These are phyloP conservation scores for Lasiodiplodia sp. DNA, from an alignment of 2,329 filamentous ascomycete species.

Conservation along the genomic window DNA sequence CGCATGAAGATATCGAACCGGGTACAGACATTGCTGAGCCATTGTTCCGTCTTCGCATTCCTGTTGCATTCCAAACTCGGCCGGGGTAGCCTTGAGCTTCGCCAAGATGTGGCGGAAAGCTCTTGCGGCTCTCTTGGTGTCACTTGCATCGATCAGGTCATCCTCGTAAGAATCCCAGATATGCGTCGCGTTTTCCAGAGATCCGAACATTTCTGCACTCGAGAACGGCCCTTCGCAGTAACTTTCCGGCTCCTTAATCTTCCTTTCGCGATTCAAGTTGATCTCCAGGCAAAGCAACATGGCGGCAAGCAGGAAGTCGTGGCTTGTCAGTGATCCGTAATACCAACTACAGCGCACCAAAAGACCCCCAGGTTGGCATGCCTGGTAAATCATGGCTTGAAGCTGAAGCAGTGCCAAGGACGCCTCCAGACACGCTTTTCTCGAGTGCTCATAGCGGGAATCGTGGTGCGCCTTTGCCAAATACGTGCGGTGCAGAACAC, in stretches of 20 bases:
- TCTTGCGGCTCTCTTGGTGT: constrained; percentile 25
- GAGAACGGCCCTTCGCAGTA: constrained; percentile 10
- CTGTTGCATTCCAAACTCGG: constrained; percentile 8
- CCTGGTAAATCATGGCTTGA: constrained; percentile 58
- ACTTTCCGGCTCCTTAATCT: constrained; percentile 2
- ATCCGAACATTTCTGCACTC: constrained; percentile 11
- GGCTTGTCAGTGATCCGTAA: constrained; percentile 53
- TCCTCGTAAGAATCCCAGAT: constrained; percentile 29
- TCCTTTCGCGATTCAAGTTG: constrained; percentile 33
- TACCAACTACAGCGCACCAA: constrained; percentile 56
- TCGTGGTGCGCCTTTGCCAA: constrained; percentile 51
- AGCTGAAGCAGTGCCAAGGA: constrained; percentile 58
- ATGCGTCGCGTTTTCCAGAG: constrained; percentile 19
- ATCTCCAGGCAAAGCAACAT: constrained; percentile 58
- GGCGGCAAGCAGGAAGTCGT: constrained; percentile 58
- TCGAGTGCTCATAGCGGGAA: constrained; percentile 50
- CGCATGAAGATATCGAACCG: no score
- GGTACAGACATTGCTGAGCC: constrained; percentile 15
- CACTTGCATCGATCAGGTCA: constrained; percentile 23
- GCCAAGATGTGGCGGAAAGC: constrained; percentile 24
- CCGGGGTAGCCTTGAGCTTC: constrained; percentile 9
- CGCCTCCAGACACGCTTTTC: constrained; percentile 55
- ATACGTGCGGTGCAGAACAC: constrained; percentile 63
- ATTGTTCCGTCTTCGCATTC: not conserved
- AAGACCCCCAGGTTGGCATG: constrained; percentile 54